Conservation (phyloP, 192 early-diverging fungal species). For the Coemansia sp. region DNA sequence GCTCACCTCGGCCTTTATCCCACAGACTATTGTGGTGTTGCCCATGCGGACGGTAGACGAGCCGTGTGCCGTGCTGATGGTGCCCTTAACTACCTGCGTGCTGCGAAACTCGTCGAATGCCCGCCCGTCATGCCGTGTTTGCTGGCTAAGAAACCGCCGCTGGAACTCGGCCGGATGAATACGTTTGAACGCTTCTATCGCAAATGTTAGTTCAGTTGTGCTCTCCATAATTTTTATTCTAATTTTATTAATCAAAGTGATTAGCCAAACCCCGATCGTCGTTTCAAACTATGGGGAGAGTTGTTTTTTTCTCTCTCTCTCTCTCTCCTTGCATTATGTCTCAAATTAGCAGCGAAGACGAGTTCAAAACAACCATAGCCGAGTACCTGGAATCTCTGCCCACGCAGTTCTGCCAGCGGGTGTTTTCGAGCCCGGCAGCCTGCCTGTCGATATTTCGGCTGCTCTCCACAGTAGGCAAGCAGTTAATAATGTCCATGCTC, state of each 20-base stretch:
- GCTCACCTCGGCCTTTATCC: constrained; percentile 91
- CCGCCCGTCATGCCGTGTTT: constrained; percentile 81
- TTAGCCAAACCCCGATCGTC: too few species aligned
- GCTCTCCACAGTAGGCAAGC: constrained; percentile 80
- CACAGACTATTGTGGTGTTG: constrained; percentile 86
- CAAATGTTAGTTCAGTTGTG: constrained; percentile 33
- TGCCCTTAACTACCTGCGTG: constrained; percentile 56
- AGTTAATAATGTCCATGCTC: constrained; percentile 86
- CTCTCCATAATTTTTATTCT: constrained; percentile 6
- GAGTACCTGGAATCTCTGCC: constrained; percentile 81
- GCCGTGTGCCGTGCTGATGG: constrained; percentile 78
- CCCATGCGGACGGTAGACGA: constrained; percentile 86
- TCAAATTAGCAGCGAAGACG: constrained; percentile 44
- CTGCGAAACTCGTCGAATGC: constrained; percentile 65
- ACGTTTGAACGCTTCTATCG: constrained; percentile 75
- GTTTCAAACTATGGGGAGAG: too few species aligned
- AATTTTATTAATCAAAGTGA: too few species aligned
- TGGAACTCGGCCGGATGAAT: constrained; percentile 87
- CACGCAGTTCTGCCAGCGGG: constrained; percentile 65
- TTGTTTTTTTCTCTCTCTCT: background rate
- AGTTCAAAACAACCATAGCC: constrained; percentile 73
- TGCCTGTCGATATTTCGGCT: constrained; percentile 90
- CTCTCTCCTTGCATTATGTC: constrained; percentile 1
- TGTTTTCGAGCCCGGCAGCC: constrained; percentile 89
- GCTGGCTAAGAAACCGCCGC: constrained; percentile 74